Percentiles rank a stretch among this genome's conserved stretches.
These are phyloP conservation scores for Blepharisma japonicum DNA, from an alignment of 73 alveolate species.

Conservation along the genomic window DNA sequence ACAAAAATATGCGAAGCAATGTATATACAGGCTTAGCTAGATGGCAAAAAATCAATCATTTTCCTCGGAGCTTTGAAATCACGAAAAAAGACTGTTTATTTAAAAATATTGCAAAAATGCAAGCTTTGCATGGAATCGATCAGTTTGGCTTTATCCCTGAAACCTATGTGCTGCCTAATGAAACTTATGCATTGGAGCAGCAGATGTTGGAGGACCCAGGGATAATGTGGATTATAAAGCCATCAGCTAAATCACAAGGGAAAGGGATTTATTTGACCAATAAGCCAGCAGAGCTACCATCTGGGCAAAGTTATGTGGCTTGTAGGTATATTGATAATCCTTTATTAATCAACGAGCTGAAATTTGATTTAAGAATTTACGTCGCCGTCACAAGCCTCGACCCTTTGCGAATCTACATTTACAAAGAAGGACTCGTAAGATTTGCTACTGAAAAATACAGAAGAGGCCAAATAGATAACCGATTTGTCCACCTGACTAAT, in stretches of 20 bases:
- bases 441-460: conserved; percentile 72
- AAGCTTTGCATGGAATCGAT: conserved; percentile 49
- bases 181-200: conserved; percentile 46
- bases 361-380: conserved; percentile 85
- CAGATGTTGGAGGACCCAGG: conserved; percentile 43
- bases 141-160: conserved; percentile 70
- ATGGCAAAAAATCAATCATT: conserved; percentile 54
- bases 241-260: conserved; percentile 76
- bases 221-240: conserved; percentile 68
- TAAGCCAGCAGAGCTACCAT: conserved; percentile 79
- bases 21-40: conserved; percentile 6
- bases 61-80: conserved; percentile 70
- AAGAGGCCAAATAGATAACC: conserved; percentile 80
- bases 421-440: conserved; percentile 88
- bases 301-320: conserved; percentile 59
- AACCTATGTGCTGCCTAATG: conserved; percentile 70
- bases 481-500: conserved; percentile 87
- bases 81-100: conserved; percentile 66
- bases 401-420: conserved; percentile 85
- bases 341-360: conserved; percentile 75
- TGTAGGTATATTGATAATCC: conserved; percentile 82
- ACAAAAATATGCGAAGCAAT: not conserved
- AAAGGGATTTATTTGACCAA: conserved; percentile 73
- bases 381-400: conserved; percentile 82
- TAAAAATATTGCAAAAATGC: conserved; percentile 55